Percentiles rank a stretch among this genome's conserved stretches.
These are phyloP conservation scores for Fusarium chaquense DNA, from an alignment of 2,329 filamentous ascomycete genomes.

Conservation along the genomic window DNA sequence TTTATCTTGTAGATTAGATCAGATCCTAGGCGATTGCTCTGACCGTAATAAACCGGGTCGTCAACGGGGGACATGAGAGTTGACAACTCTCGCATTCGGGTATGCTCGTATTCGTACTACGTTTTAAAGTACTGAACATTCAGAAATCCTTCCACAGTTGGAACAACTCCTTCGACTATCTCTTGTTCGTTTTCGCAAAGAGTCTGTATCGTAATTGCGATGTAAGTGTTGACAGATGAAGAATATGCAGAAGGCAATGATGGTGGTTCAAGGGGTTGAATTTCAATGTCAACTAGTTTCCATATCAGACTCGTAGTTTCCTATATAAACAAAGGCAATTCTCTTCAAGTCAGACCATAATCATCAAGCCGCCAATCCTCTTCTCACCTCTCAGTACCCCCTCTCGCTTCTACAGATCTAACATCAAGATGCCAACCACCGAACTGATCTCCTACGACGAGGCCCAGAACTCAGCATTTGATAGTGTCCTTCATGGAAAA, in stretches of 20 bases:
- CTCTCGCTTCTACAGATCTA: accelerated
- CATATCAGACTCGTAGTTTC: not conserved
- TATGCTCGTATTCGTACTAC: constrained; percentile 34
- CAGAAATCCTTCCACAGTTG: not conserved
- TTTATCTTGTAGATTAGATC: constrained; percentile 20
- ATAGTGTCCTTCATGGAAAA: constrained; percentile 79
- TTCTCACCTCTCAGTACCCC: accelerated
- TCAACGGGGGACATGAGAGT: not conserved
- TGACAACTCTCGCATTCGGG: constrained; percentile 30
- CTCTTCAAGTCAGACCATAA: not conserved
- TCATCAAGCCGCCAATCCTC: not conserved
- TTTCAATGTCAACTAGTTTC: constrained; percentile 6
- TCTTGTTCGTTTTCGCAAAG: constrained; percentile 41
- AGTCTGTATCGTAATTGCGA: not conserved
- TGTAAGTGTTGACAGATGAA: not conserved
- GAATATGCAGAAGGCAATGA: constrained; percentile 5
- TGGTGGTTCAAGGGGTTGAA: not conserved
- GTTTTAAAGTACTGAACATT: not conserved
- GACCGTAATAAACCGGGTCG: not conserved
- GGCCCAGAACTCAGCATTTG: constrained; percentile 84
- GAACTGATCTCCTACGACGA: constrained; percentile 82
- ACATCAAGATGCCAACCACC: constrained; percentile 40
- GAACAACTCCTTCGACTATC: not conserved
- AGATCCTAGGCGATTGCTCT: constrained; percentile 5
- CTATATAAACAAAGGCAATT: constrained; percentile 26